These are phyloP conservation scores for Paxillus ammoniavirescens DNA, from an alignment of 768 basidiomycete species.

Conservation along the genomic window DNA sequence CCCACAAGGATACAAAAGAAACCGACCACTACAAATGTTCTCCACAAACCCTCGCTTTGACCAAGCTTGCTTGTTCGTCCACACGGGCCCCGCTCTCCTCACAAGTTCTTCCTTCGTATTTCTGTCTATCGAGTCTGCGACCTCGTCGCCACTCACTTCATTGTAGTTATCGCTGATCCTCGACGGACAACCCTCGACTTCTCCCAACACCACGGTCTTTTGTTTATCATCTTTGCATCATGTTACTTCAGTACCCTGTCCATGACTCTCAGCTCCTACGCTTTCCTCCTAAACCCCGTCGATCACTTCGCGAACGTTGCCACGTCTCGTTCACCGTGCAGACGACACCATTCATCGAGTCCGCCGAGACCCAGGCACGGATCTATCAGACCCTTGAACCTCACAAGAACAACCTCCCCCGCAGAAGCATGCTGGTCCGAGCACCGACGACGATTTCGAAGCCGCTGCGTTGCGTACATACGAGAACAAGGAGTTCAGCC, in stretches of 20 bases:
- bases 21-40: background rate
- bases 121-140: background rate
- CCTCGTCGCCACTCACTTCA: background rate
- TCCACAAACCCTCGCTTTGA: background rate
- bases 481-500: slow-evolving; percentile 15
- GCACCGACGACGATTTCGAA: slow-evolving; percentile 10
- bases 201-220: too few species aligned
- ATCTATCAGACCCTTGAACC: background rate
- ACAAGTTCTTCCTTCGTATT: too few species aligned
- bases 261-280: too few species aligned
- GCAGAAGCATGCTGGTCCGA: background rate
- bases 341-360: slow-evolving; percentile 3
- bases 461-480: slow-evolving; percentile 7
- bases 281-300: background rate
- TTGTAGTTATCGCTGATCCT: background rate
- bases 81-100: background rate
- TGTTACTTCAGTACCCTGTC: too few species aligned
- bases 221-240: too few species aligned
- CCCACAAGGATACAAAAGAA: background rate
- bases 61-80: background rate
- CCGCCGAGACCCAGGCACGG: background rate
- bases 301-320: slow-evolving; percentile 10
- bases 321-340: slow-evolving; percentile 4
- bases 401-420: background rate
- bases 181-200: background rate